Base-by-base conservation (phyloP, 805 yeast species). In the Kuraishia cidri region DNA sequence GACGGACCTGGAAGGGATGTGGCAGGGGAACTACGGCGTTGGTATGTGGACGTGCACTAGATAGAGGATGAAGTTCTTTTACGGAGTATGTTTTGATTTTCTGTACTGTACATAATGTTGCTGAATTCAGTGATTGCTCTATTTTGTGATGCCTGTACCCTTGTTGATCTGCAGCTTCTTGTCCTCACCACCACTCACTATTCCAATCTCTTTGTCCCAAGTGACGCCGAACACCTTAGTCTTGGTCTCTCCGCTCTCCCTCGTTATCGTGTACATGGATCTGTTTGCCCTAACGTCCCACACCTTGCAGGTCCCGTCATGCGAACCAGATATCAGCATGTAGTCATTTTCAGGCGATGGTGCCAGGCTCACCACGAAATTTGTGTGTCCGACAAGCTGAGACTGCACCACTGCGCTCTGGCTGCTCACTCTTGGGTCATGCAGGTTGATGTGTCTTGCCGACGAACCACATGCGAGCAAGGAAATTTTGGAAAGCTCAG, bases 251-350 rank as follows among this genome's bases (percentile, higher is more conserved):
- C 15, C n/a, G 12, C 71, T 65, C 48, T 85, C 81, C 55, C 97
- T 75, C 11, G 81, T 72, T 31, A 92, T 75, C 5, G 94, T 83
- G 55, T 82, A 86, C 62, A 92, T 63, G 9, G 92, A 69, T 46
- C 77, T 72, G 41, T 78, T 81, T 4, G 96, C 81, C 50, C 98
- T 76, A 7, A 90, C 72, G 56, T 90, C 98, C 98, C 98, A 92
- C 14, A 92, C 81, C 48, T 87, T 79, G 28, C 81, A 90, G 1
- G 95, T 84, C 17, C 97, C 96, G 56, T 92, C 98, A 53, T 88
- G 96, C n/a, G 96, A 85, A 9, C 81, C 95, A 4, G 95, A 84
- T 14, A 84, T 75, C 46, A 92, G 69, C 78, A 85, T 75, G 58
- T 83, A 79, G 31, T 79, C 84, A 50, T 78, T 83, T 34, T 71